A percentile compares a stretch with the other conserved stretches of the same genome.
Conservation (phyloP, 192 early-diverging fungal species). For the Rhizoclosmatium globosum region DNA sequence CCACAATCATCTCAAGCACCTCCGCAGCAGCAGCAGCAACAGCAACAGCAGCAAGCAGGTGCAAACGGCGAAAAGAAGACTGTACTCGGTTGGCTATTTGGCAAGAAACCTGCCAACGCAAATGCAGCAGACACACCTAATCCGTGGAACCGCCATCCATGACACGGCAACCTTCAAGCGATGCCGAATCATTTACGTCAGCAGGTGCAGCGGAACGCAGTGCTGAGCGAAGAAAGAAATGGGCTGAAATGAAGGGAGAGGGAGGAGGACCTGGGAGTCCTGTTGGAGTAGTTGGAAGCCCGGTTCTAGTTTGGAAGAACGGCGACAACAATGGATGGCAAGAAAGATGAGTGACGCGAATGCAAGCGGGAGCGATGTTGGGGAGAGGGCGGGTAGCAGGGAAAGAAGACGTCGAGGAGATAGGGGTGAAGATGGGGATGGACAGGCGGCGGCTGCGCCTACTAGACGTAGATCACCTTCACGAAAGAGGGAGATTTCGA, state of each 20-base stretch:
- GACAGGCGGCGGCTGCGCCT: not conserved
- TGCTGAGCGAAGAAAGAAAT: constrained; percentile 24
- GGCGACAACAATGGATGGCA: constrained; percentile 4
- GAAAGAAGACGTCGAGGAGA: not conserved
- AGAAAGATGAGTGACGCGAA: constrained; percentile 24
- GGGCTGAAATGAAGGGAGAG: constrained; percentile 29
- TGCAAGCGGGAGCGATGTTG: not conserved
- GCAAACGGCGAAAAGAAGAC: constrained; percentile 29
- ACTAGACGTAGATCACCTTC: not conserved
- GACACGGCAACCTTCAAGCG: constrained; percentile 12
- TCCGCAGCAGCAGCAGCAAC: not conserved
- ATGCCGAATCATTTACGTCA: constrained; percentile 16
- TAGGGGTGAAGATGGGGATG: not conserved
- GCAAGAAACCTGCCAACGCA: not conserved
- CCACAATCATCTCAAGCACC: too few species aligned
- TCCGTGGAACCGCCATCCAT: not conserved
- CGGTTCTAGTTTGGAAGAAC: constrained; percentile 5
- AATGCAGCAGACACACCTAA: not conserved
- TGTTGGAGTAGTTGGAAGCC: not conserved
- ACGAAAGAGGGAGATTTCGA: not conserved
- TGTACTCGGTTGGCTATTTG: constrained; percentile 32
- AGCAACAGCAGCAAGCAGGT: not conserved
- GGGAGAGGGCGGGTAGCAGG: not conserved
- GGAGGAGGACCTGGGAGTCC: not conserved
- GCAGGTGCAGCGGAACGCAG: constrained; percentile 10